These are phyloP conservation scores for Cryphonectria nitschkei DNA, from an alignment of 2,329 filamentous ascomycete genomes.

Conservation along the genomic window DNA sequence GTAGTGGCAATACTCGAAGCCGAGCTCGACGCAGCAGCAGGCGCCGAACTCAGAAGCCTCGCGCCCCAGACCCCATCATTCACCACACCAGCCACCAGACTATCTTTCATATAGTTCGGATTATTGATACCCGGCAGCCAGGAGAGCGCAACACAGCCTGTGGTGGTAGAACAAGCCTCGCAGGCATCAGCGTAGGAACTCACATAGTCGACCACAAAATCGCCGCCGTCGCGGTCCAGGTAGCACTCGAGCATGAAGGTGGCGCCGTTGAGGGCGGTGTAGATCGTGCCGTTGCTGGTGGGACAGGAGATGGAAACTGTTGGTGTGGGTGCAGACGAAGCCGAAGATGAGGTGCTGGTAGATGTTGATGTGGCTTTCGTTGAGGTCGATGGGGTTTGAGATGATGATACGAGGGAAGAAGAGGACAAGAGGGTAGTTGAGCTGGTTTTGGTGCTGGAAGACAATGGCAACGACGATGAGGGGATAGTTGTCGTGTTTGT, in stretches of 20 bases:
- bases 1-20: neutral
- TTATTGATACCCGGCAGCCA: slow-evolving; percentile 22
- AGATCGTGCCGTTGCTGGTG: slow-evolving; percentile 15
- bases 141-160: slow-evolving; percentile 24
- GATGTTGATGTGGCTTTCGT: neutral
- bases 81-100: slow-evolving; percentile 10
- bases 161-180: slow-evolving; percentile 27
- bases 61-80: slow-evolving; percentile 27
- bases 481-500: neutral
- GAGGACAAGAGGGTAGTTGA: neutral
- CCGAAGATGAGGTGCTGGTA: slow-evolving; percentile 5
- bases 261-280: slow-evolving; percentile 22
- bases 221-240: slow-evolving; percentile 26
- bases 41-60: slow-evolving; percentile 11
- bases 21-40: neutral
- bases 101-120: slow-evolving; percentile 29
- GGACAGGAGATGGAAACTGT: slow-evolving; percentile 25
- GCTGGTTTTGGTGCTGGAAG: neutral
- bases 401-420: neutral
- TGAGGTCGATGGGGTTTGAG: neutral
- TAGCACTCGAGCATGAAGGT: slow-evolving; percentile 28
- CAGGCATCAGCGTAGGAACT: slow-evolving; percentile 24
- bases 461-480: neutral
- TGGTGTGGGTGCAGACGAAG: slow-evolving; percentile 12
- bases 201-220: slow-evolving; percentile 19